A percentile compares a stretch with the other conserved stretches of the same genome.
Conservation (phyloP, 352 stramenopile genomes). For the Phytophthora ohioensis region DNA sequence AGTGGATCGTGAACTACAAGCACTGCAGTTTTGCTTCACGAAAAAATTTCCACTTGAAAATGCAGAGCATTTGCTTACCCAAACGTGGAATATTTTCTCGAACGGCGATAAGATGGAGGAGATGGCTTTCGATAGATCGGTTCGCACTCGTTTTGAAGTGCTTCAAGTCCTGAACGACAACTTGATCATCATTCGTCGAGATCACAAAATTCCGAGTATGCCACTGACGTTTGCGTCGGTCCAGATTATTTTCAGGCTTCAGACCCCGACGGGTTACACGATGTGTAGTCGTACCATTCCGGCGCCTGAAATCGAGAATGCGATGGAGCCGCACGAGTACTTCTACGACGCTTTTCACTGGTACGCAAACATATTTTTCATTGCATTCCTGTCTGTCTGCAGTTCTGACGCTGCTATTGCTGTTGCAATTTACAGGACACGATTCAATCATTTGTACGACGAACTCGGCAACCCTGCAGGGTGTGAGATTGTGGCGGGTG, state of each 20-base stretch:
- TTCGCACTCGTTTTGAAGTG: conserved; percentile 54
- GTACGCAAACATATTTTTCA: conserved; percentile 19
- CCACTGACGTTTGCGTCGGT: conserved; percentile 59
- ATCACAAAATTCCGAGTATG: conserved; percentile 53
- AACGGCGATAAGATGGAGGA: conserved; percentile 46
- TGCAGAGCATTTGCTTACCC: conserved; percentile 38
- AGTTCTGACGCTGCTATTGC: conserved; percentile 1
- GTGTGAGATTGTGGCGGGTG: conserved; percentile 59
- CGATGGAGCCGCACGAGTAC: conserved; percentile 53
- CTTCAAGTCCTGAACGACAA: conserved; percentile 63
- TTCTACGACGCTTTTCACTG: conserved; percentile 70
- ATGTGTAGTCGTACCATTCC: conserved; percentile 66
- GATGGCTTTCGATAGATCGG: conserved; percentile 52
- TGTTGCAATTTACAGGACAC: conserved; percentile 35
- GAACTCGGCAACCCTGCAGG: conserved; percentile 41
- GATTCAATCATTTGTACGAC: conserved; percentile 63
- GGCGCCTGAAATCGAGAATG: conserved; percentile 51
- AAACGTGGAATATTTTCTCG: conserved; percentile 53
- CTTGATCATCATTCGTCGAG: conserved; percentile 57
- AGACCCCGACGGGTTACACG: conserved; percentile 57
- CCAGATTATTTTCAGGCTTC: conserved; percentile 63
- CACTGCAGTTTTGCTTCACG: conserved; percentile 49
- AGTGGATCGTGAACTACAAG: conserved; percentile 32
- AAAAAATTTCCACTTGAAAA: conserved; percentile 45
- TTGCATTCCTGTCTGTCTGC: not conserved